Percentiles rank a stretch among this genome's conserved stretches.
phyloP scores from a whole-genome alignment of 805 yeast genomes.

The Cyberlindnera mrakii region DNA sequence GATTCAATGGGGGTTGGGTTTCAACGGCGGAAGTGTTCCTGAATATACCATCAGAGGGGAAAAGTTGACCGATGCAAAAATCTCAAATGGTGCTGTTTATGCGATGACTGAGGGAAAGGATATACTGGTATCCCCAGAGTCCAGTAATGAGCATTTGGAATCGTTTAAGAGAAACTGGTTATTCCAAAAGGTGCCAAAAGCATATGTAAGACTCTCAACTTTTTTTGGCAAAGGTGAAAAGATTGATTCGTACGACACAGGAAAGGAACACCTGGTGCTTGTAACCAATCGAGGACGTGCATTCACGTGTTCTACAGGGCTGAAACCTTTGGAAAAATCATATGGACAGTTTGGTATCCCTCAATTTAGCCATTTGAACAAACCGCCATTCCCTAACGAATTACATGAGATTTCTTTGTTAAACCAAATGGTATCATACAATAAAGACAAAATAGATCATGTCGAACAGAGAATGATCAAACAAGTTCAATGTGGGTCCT shows the following conservation, averaged over 20 bases:
- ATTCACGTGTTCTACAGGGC: constrained; percentile 45
- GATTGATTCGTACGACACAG: constrained; percentile 46
- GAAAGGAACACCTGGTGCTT: constrained; percentile 57
- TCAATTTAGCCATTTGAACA: constrained; percentile 55
- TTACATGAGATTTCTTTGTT: constrained; percentile 53
- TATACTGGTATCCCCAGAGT: constrained; percentile 29
- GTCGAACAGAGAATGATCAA: constrained; percentile 39
- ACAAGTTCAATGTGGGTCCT: constrained; percentile 66
- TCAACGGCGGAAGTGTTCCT: constrained; percentile 27
- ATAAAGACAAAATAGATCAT: constrained; percentile 15
- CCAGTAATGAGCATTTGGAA: constrained; percentile 4
- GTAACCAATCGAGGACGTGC: constrained; percentile 6
- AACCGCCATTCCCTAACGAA: constrained; percentile 41
- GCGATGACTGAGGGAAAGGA: constrained; percentile 34
- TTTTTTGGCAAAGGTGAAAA: constrained; percentile 37
- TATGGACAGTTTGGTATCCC: constrained; percentile 88
- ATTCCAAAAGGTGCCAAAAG: constrained; percentile 3
- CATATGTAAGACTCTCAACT: constrained; percentile 7
- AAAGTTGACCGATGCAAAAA: constrained; percentile 34
- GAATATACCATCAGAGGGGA: constrained; percentile 39
- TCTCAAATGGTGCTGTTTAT: constrained; percentile 52
- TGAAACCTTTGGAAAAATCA: constrained; percentile 27
- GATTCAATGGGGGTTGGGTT: constrained; percentile 60
- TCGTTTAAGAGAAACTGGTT: constrained; percentile 11
- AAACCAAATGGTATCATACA: constrained; percentile 29